Percentiles rank a stretch among this genome's conserved stretches.
Evolutionary conservation across 2,329 filamentous ascomycete species (phyloP).

Genomic region (Apiospora phragmitis): DNA sequence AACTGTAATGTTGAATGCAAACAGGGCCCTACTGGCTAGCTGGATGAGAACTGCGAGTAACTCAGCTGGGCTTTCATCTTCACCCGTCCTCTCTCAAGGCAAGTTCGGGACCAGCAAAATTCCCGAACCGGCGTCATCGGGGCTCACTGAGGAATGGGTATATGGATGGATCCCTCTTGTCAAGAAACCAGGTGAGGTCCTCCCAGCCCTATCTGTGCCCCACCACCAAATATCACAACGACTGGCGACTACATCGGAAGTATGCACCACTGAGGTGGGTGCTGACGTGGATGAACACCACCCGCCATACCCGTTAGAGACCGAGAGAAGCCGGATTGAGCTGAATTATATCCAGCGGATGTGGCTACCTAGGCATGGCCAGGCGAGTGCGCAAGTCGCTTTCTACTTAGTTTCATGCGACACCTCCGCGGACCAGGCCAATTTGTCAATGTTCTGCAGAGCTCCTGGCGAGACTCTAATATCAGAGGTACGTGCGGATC

Average conservation of each 20-base stretch:
- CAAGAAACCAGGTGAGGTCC: conserved; percentile 1
- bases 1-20: not conserved
- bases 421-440: not conserved
- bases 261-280: not conserved
- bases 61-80: not conserved
- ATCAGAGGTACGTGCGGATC: not conserved
- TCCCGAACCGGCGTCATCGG: not conserved
- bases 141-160: not conserved
- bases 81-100: not conserved
- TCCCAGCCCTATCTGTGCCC: not conserved
- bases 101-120: not conserved
- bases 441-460: not conserved
- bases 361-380: not conserved
- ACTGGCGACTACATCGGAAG: not conserved
- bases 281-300: not conserved
- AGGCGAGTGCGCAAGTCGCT: not conserved
- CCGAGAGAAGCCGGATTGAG: not conserved
- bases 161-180: not conserved
- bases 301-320: not conserved
- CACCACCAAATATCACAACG: not conserved
- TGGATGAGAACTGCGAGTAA: not conserved
- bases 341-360: not conserved
- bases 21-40: not conserved
- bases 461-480: not conserved
- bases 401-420: not conserved